phyloP scores from a whole-genome alignment of 768 basidiomycete species.

The Lactifluus subvellereus region DNA sequence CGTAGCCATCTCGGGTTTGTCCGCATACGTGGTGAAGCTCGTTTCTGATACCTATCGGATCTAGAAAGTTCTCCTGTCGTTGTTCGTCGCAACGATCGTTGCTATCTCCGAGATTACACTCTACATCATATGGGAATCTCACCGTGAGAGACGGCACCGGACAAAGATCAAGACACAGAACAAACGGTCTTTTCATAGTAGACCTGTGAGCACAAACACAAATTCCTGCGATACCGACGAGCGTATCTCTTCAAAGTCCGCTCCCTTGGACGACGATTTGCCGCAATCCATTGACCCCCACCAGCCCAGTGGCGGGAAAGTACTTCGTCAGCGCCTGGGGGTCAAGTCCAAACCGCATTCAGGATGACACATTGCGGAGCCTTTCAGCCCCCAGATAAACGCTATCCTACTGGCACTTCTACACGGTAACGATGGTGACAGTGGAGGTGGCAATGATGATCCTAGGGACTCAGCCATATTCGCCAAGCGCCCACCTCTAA shows the following conservation, averaged over 20 bases:
- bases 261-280: background rate
- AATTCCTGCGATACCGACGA: background rate
- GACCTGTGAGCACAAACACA: background rate
- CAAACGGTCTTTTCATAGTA: background rate
- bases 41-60: background rate
- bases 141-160: conserved; percentile 19
- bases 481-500: background rate
- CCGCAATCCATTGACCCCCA: conserved; percentile 8
- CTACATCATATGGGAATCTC: conserved; percentile 68
- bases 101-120: conserved; percentile 64
- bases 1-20: conserved; percentile 28
- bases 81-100: conserved; percentile 57
- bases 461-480: background rate
- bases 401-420: background rate
- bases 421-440: background rate
- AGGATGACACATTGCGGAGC: background rate
- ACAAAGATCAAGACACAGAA: background rate
- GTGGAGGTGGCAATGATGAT: background rate
- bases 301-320: background rate
- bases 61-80: conserved; percentile 51
- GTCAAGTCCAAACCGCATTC: background rate
- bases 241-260: background rate
- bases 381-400: background rate
- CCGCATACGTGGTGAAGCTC: conserved; percentile 2
- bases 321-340: conserved; percentile 11